Percentiles rank a stretch among this genome's conserved stretches.
phyloP scores from a whole-genome alignment of 106 monocot genomes.

The Chionographis japonica region DNA sequence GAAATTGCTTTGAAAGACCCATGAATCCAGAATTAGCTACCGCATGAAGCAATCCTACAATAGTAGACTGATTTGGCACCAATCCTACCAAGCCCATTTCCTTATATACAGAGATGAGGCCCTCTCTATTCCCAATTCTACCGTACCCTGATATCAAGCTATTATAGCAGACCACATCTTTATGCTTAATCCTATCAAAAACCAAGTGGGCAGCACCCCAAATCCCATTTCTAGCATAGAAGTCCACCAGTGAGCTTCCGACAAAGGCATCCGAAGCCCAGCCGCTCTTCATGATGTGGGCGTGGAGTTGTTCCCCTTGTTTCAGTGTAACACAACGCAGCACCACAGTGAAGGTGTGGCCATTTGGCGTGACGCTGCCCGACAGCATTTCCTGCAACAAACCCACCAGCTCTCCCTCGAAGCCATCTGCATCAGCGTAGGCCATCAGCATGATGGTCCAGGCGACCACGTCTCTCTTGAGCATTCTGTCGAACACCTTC shows the following conservation, averaged over 20 bases:
- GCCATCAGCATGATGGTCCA: slow-evolving; percentile 51
- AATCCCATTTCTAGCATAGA: slow-evolving; percentile 33
- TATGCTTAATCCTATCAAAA: slow-evolving; percentile 27
- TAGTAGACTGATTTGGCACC: slow-evolving; percentile 34
- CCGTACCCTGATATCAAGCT: slow-evolving; percentile 31
- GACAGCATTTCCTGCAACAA: slow-evolving; percentile 34
- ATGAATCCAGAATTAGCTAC: slow-evolving; percentile 33
- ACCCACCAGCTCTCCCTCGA: slow-evolving; percentile 13
- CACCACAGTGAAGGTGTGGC: slow-evolving; percentile 23
- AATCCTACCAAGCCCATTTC: slow-evolving; percentile 24
- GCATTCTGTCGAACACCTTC: slow-evolving; percentile 45
- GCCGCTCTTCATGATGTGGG: slow-evolving; percentile 14
- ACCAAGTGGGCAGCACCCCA: slow-evolving; percentile 17
- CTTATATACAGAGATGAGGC: slow-evolving; percentile 14
- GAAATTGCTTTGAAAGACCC: slow-evolving; percentile 25
- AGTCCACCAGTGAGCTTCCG: slow-evolving; percentile 34
- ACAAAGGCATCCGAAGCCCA: slow-evolving; percentile 26
- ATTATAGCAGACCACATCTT: slow-evolving; percentile 48
- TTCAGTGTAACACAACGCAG: slow-evolving; percentile 5
- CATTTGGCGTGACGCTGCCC: slow-evolving; percentile 12
- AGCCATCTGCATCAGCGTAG: slow-evolving; percentile 9
- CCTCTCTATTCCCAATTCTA: slow-evolving; percentile 1
- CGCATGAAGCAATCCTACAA: slow-evolving; percentile 30
- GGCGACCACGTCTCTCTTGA: slow-evolving; percentile 43
- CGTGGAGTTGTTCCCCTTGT: slow-evolving; percentile 31